A percentile compares a stretch with the other conserved stretches of the same genome.
Evolutionary conservation across 164 flowering plant genomes (phyloP).

Genomic region (Paratinospora sagittata): DNA sequence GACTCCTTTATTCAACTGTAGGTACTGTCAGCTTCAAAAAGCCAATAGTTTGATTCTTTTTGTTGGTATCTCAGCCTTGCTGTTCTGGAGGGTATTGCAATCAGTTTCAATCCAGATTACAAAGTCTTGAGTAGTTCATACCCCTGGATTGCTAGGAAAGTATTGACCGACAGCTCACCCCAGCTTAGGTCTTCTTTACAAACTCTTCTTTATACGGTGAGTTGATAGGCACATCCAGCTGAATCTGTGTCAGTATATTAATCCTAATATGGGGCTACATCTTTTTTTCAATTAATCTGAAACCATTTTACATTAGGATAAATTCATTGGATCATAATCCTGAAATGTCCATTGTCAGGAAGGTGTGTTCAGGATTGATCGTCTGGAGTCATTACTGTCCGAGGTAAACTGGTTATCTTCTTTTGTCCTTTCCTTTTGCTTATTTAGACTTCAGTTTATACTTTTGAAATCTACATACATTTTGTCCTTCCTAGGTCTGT

Average conservation of each 20-base stretch:
- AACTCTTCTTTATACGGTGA: slow-evolving; percentile 77
- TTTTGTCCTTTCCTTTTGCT: neutral
- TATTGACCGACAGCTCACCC: slow-evolving; percentile 80
- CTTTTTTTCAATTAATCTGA: neutral
- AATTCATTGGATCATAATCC: slow-evolving; percentile 5
- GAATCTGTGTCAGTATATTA: neutral
- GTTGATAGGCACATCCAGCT: neutral
- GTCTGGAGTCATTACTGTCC: slow-evolving; percentile 70
- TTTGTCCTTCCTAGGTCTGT: neutral
- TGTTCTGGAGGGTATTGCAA: slow-evolving; percentile 94
- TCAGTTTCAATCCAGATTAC: slow-evolving; percentile 66
- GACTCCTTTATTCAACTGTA: neutral
- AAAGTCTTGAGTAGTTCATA: slow-evolving; percentile 92
- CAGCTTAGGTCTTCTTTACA: slow-evolving; percentile 63
- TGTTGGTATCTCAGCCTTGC: slow-evolving; percentile 58
- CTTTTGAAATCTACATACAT: neutral
- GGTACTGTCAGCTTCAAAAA: neutral
- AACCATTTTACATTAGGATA: neutral
- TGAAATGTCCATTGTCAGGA: slow-evolving; percentile 44
- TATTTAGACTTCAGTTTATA: neutral
- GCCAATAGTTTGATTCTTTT: neutral
- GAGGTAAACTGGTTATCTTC: slow-evolving; percentile 46
- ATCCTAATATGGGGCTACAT: neutral
- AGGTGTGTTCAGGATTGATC: slow-evolving; percentile 87
- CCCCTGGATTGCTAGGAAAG: slow-evolving; percentile 98